Conservation (phyloP, 116 monocot species). For the Dioscorea cayenensis region DNA sequence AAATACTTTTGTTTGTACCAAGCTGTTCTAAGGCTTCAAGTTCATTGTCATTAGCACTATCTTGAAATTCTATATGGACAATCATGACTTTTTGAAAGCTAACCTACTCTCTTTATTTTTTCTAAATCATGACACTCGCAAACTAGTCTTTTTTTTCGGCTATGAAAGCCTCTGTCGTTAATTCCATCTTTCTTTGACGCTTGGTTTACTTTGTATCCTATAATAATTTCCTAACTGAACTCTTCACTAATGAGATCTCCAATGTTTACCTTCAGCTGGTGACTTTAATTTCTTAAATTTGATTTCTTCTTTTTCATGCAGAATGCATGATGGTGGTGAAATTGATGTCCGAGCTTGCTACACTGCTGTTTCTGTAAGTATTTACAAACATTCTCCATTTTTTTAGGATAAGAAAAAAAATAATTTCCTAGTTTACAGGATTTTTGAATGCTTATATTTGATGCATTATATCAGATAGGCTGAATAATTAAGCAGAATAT, state of each 20-base stretch:
- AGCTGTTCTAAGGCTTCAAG: too few species aligned
- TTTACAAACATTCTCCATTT: background rate
- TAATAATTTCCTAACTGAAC: background rate
- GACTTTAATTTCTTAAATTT: background rate
- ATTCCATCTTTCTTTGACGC: background rate
- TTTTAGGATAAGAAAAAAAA: background rate
- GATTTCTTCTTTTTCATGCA: constrained; percentile 18
- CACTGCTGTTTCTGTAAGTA: constrained; percentile 87
- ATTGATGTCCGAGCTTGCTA: constrained; percentile 93
- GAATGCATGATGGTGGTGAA: constrained; percentile 96
- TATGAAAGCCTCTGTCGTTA: background rate
- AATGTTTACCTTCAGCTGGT: background rate
- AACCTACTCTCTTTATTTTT: background rate
- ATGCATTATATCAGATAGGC: background rate
- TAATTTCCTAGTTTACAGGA: background rate
- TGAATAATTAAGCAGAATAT: background rate
- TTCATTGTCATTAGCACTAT: too few species aligned
- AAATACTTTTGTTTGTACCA: too few species aligned
- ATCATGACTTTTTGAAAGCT: too few species aligned
- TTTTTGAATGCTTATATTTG: background rate
- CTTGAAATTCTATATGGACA: too few species aligned
- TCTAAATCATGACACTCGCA: background rate
- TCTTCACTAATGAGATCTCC: background rate
- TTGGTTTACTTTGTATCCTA: background rate
- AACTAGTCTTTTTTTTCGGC: background rate